Evolutionary conservation across 768 basidiomycete genomes (phyloP).

Genomic region (Rhizopogon vulgaris): DNA sequence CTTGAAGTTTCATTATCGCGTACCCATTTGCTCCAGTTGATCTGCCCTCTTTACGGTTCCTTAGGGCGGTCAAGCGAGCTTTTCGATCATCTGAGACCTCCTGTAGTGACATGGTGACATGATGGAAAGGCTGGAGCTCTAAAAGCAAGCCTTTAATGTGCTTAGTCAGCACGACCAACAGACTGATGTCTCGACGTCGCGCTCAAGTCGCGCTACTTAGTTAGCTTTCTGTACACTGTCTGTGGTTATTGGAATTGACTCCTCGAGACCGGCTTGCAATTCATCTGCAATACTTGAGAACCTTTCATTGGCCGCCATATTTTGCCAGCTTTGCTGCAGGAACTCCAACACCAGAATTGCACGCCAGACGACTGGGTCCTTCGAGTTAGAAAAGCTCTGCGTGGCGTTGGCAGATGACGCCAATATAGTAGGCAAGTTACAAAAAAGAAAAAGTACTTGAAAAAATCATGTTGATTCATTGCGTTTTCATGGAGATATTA

Average conservation of each 20-base stretch:
- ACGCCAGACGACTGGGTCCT: too few relatives aligned
- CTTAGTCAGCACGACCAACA: not conserved
- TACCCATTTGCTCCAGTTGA: conserved; percentile 35
- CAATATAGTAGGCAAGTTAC: too few relatives aligned
- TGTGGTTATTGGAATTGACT: too few relatives aligned
- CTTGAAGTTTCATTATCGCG: conserved; percentile 13
- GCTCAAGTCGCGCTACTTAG: conserved; percentile 5
- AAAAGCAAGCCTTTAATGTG: not conserved
- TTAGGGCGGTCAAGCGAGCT: conserved; percentile 70
- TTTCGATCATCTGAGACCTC: conserved; percentile 79
- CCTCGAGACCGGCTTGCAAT: too few relatives aligned
- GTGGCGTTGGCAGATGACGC: too few relatives aligned
- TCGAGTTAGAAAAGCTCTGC: too few relatives aligned
- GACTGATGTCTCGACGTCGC: too few relatives aligned
- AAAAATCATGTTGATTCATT: too few relatives aligned
- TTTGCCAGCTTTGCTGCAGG: conserved; percentile 1
- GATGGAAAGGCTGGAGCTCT: not conserved
- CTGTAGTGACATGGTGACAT: conserved; percentile 52
- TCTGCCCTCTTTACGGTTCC: conserved; percentile 64
- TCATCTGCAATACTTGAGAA: not conserved
- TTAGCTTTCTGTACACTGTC: too few relatives aligned
- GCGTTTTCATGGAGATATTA: too few relatives aligned
- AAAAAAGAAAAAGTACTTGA: too few relatives aligned
- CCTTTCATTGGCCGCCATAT: not conserved
- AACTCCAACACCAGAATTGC: not conserved